Percentiles rank a stretch among this genome's conserved stretches.
Conservation (phyloP, 2,329 filamentous ascomycete genomes). For the Chaetomium sp. region DNA sequence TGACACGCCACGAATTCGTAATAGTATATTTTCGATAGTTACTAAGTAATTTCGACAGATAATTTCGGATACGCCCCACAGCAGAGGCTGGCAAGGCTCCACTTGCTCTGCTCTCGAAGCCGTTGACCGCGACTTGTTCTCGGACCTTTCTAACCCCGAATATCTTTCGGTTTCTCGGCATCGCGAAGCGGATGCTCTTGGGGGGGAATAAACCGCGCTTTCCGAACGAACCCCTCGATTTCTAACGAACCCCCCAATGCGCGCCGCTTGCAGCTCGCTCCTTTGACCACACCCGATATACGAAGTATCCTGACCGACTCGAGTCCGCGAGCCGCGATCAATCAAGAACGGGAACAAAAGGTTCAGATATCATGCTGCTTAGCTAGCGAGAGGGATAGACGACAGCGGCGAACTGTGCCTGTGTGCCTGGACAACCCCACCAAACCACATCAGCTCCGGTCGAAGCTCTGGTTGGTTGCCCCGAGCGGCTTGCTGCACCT, state of each 20-base stretch:
- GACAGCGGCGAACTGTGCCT: neutral
- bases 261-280: no score
- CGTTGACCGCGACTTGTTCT: neutral
- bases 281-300: no score
- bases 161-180: neutral
- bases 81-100: neutral
- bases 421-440: neutral
- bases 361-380: neutral
- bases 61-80: neutral
- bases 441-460: neutral
- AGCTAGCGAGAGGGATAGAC: neutral
- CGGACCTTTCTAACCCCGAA: neutral
- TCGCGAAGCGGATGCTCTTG: no score
- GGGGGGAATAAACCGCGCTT: no score
- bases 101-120: neutral
- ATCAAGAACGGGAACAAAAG: no score
- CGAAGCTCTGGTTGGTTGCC: slow-evolving; percentile 11
- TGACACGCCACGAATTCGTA: no score
- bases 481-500: slow-evolving; percentile 6
- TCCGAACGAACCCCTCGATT: no score
- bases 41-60: no score
- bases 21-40: no score
- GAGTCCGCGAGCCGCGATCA: no score
- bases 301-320: no score
- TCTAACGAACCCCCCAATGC: no score